Base-by-base conservation (phyloP, 768 basidiomycete species). In the Psilocybe subaeruginosa region DNA sequence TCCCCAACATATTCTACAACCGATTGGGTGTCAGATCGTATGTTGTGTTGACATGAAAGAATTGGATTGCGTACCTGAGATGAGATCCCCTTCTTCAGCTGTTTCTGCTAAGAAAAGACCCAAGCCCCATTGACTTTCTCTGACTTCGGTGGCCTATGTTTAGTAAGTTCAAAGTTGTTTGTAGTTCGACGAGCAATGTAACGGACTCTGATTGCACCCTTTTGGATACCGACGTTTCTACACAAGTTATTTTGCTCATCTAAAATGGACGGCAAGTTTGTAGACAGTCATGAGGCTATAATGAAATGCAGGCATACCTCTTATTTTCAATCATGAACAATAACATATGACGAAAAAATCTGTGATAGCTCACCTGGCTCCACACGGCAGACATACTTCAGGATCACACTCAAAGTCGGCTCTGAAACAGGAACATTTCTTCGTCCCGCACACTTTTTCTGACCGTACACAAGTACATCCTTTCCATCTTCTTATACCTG, bases 1-100 rank as follows among this genome's bases (percentile, higher is more conserved):
- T 92, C 89, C 2, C 90, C 90, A 4, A 81, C 70, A 60, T 92
- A 91, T 73, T 91, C 91, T 91, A 49, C 12, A 31, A 57, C 9
- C 6, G 45, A 29, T 33, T 7, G 8, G 8, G 14, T 31, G 31
- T 17, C 51, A 8, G 27, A 37, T 47, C 17, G 6, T 37, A 14
- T 12, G 23, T 14, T 50, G 16, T 2, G 41, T 30, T 8, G 39
- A 37, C 7, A 43, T n/a, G 47, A 46, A 27, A 8, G 27, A 46
- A 3, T 35, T 31, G 7, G 48, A 11, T 11, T 7, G 7, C 39
- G 35, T 60, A 84, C 87, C 85, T 63, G 76, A 68, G 52, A 88
- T 79, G 33, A 87, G 68, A 17, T 87, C 85, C 17, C 74, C 77
- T 54, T 72, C 68, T 47, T 72, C 68, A 5, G 73, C 83, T 4